Evolutionary conservation across 768 basidiomycete genomes (phyloP), one percentile per base, ranked within the genome.

Genomic region (Termitomyces sp.): DNA sequence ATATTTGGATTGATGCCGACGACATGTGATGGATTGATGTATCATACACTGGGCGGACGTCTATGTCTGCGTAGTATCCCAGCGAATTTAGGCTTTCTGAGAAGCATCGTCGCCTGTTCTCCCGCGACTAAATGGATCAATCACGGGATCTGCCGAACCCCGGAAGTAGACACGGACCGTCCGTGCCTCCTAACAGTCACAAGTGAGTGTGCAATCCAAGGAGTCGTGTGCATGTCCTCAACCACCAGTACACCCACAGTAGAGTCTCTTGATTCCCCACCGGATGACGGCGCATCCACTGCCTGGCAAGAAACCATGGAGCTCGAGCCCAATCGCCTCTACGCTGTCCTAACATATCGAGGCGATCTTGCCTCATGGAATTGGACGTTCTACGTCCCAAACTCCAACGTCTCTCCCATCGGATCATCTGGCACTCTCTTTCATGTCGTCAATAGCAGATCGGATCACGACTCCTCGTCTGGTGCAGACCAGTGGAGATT

Each of bases 301-400:
- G 21, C 37, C 29, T 37, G 40, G 42, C 21, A 19, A 31, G 52
- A 41, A 16, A 46, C 41, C 21, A 55, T 38, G 32, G 71, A 76
- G 56, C 74, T 79, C 35, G 77, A 77, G 63, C 59, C 68, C 7
- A 69, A 74, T 48, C 67, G 67, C 48, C 71, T 80, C 16, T 79
- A 80, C 62, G 77, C 77, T 11, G 72, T 78, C 59, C 72, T 80
- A 57, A 71, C 71, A 34, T 79, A 78, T 62, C 66, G 75, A 19
- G 77, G 77, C 37, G 78, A 81, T 59, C 73, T 77, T 34, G 76
- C 76, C 21, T 70, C 75, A 5, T 81, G 79, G 79, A 75, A 79
- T 59, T 81, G 79, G 79, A 73, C 75, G 5, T 81, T 81, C 62
- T 79, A 73, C 66, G 70, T 79, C 29, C 73, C 77, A 48, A 70